Evolutionary conservation across 2,329 filamentous ascomycete species (phyloP).

Genomic region (Colletotrichum chlorophyti): DNA sequence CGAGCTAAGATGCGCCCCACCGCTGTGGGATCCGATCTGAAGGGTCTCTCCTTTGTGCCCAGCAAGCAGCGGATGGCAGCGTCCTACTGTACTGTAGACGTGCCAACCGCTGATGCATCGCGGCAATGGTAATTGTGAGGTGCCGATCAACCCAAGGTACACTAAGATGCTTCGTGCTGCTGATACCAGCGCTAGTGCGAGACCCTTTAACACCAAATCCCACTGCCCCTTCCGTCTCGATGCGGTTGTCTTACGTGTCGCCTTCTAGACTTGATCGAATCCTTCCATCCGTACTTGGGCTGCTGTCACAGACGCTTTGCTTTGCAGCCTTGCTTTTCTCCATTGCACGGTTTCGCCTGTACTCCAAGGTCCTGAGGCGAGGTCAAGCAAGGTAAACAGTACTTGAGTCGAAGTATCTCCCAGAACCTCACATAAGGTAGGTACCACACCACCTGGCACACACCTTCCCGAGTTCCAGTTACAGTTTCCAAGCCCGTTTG

Average conservation of each 20-base stretch:
- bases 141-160: constrained; percentile 1
- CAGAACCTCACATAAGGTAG: constrained; percentile 3
- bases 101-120: not conserved
- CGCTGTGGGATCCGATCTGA: not conserved
- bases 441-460: constrained; percentile 19
- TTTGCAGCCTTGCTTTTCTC: not conserved
- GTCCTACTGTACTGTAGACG: not conserved
- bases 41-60: not conserved
- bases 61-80: not conserved
- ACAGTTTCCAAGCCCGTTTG: constrained; percentile 23
- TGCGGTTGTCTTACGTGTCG: not conserved
- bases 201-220: not conserved
- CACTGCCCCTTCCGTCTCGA: not conserved
- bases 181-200: not conserved
- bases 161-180: not conserved
- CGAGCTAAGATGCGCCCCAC: not conserved
- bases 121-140: no score
- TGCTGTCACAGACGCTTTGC: not conserved
- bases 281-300: not conserved
- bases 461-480: constrained; percentile 25
- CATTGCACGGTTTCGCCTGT: not conserved
- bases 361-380: not conserved
- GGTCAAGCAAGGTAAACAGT: no score
- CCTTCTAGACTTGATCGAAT: no score
- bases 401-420: not conserved